Base-by-base conservation (phyloP, 306 rosid genomes). In the Lathyrus sativus region DNA sequence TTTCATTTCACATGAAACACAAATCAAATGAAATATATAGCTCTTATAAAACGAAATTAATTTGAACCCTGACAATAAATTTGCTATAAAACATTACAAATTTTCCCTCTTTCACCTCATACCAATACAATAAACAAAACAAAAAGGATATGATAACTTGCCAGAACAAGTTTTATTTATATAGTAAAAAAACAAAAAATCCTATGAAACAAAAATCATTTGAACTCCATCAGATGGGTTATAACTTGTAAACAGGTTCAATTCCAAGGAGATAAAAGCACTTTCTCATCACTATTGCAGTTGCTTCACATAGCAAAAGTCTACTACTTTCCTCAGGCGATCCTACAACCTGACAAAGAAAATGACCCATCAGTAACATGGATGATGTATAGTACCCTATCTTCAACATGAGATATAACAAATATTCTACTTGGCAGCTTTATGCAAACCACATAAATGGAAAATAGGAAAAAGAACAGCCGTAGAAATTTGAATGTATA, bases 291-390 rank as follows among this genome's bases (percentile, higher is more conserved):
- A 93, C 97, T 17, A 54, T 73, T 68, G 87, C 96, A 0, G 99
- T 90, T 67, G 97, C 99, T 82, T 93, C 99, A 62, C 97, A 93
- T 31, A 90, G 86, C 85, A 95, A 81, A 48, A 95, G 99, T 80
- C 99, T 70, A 55, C 99, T 88, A 2, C 92, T 84, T 80, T 95
- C 97, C 60, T 87, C 91, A 0, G 96, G 65, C 1, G 91, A 80
- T 12, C 99, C 96, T 19, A 86, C 85, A 35, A 93, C 99, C 99
- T 95, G 79, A 39, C 17, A 72, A 67, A 44, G 33, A 61, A 46
- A 19, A 67, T 33, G 38, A 33, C 38, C 0, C 7, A 33, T 5
- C 18, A 49, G 13, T 39, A 5, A 67, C 51, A 11, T 39, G 9
- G 39, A 51, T 1, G 22, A 29, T 42, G 38, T 22, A 39, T 39